Conservation (phyloP, 116 monocot genomes). For the Iris pallida region DNA sequence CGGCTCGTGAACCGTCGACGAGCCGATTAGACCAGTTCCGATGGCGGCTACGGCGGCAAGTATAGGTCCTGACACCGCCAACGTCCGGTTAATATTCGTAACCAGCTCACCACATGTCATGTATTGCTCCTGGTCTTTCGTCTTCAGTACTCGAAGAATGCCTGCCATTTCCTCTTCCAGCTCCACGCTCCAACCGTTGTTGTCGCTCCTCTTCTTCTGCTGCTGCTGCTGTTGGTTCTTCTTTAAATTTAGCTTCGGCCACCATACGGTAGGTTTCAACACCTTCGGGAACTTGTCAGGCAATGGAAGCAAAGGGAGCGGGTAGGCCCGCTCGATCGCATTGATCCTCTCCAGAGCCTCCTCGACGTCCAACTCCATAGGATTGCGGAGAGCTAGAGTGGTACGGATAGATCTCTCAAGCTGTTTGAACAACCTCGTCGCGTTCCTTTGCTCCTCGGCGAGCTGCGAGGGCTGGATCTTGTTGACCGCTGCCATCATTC, state of each 20-base stretch:
- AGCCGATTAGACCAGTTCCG: slow-evolving; percentile 24
- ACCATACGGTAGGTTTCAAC: slow-evolving; percentile 59
- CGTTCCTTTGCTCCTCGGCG: slow-evolving; percentile 76
- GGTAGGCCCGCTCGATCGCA: slow-evolving; percentile 66
- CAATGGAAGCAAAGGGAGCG: slow-evolving; percentile 62
- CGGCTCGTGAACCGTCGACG: slow-evolving; percentile 3
- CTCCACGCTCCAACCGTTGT: too few species aligned
- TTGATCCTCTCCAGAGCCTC: slow-evolving; percentile 47
- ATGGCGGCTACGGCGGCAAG: slow-evolving; percentile 42
- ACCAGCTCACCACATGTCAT: slow-evolving; percentile 29
- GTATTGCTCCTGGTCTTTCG: slow-evolving; percentile 50
- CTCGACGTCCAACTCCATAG: slow-evolving; percentile 25
- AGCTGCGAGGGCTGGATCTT: slow-evolving; percentile 81
- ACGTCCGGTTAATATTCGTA: slow-evolving; percentile 36
- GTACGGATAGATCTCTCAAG: slow-evolving; percentile 42
- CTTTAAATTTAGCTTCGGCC: slow-evolving; percentile 28
- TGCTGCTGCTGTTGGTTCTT: too few species aligned
- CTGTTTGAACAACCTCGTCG: slow-evolving; percentile 49
- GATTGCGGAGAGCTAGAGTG: slow-evolving; percentile 14
- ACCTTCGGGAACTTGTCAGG: slow-evolving; percentile 65
- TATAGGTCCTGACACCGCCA: slow-evolving; percentile 54
- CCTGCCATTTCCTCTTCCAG: slow-evolving; percentile 34
- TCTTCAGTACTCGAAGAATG: slow-evolving; percentile 27
- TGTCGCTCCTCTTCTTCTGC: too few species aligned
- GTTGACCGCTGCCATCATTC: slow-evolving; percentile 35